Conservation (phyloP, 768 basidiomycete genomes). For the Arthromyces matolae region DNA sequence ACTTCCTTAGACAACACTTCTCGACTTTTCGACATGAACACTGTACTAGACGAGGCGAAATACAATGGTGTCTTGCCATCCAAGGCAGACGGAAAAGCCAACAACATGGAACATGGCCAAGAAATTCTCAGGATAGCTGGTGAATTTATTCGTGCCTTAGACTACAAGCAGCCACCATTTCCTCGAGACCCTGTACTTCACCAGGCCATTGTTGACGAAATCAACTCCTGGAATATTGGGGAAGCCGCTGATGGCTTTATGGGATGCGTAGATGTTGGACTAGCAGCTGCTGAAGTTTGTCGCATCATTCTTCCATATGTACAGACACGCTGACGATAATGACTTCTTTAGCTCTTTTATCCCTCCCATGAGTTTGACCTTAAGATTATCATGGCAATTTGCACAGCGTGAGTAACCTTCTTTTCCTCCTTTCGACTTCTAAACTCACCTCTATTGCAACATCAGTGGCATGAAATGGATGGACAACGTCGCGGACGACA, state of each 20-base stretch:
- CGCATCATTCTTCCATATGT: background rate
- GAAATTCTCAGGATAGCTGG: constrained; percentile 5
- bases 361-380: constrained; percentile 9
- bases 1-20: background rate
- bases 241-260: constrained; percentile 1
- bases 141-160: constrained; percentile 3
- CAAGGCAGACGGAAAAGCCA: constrained; percentile 6
- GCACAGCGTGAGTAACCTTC: constrained; percentile 3
- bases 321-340: background rate
- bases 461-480: constrained; percentile 12
- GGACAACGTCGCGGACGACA: constrained; percentile 10
- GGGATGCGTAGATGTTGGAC: constrained; percentile 4
- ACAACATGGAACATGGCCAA: constrained; percentile 5
- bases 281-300: constrained; percentile 5
- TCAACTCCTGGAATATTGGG: constrained; percentile 9
- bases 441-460: background rate
- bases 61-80: constrained; percentile 8
- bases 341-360: constrained; percentile 8
- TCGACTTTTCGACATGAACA: background rate
- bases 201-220: constrained; percentile 5
- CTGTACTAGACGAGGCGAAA: background rate
- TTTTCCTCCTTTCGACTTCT: background rate
- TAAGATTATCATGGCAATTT: constrained; percentile 8
- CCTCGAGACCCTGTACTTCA: constrained; percentile 6
- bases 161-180: constrained; percentile 3